Evolutionary conservation across 2,329 filamentous ascomycete genomes (phyloP).

Genomic region (Fusarium torreyae): DNA sequence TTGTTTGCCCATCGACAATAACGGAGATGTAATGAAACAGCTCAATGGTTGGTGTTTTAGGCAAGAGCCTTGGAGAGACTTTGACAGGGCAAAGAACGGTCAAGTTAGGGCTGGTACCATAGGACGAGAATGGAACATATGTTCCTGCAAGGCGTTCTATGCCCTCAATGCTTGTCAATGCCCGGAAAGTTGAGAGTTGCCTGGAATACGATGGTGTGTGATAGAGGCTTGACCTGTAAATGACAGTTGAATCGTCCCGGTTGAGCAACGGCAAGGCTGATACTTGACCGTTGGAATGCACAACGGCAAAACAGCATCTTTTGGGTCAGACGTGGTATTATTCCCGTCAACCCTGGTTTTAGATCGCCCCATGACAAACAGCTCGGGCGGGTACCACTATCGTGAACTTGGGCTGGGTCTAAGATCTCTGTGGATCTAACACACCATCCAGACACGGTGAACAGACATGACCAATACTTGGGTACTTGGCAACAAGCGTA

Average conservation of each 20-base stretch:
- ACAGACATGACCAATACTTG: neutral
- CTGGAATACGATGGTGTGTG: conserved; percentile 14
- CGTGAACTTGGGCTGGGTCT: neutral
- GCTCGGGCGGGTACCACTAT: conserved; percentile 15
- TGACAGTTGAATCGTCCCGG: neutral
- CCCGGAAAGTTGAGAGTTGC: neutral
- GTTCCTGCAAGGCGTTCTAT: neutral
- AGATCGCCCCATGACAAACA: conserved; percentile 3
- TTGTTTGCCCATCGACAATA: no score
- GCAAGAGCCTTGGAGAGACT: neutral
- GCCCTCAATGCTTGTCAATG: conserved; percentile 1
- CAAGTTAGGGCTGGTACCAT: conserved; percentile 4
- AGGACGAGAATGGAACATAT: neutral
- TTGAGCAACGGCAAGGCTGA: neutral
- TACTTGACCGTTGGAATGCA: neutral
- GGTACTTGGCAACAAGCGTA: neutral
- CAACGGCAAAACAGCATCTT: fast-evolving
- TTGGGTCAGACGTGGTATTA: neutral
- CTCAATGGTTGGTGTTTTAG: neutral
- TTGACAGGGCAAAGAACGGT: neutral
- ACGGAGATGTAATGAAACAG: neutral
- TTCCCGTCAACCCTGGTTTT: neutral
- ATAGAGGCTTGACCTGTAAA: neutral
- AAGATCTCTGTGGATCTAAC: conserved; percentile 18
- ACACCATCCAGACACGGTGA: neutral